Conservation (phyloP, 805 yeast species). For the Tetrapisispora taiwanensis region DNA sequence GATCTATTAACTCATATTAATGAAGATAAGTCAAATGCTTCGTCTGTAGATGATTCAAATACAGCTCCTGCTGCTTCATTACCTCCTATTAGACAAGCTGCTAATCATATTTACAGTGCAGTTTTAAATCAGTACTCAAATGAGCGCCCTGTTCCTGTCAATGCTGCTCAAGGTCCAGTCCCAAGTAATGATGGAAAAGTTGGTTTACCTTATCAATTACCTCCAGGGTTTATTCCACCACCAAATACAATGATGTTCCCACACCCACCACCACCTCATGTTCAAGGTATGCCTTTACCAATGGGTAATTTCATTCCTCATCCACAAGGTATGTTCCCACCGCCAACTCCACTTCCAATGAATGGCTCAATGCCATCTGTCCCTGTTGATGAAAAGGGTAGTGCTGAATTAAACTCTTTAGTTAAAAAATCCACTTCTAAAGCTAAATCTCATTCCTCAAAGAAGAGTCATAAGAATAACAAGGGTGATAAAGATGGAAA, state of each 20-base stretch:
- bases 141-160: conserved; percentile 4
- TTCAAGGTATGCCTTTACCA: conserved; percentile 14
- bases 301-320: conserved; percentile 6
- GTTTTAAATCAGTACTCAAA: conserved; percentile 24
- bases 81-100: conserved; percentile 16
- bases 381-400: conserved; percentile 8
- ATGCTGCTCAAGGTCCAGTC: conserved; percentile 2
- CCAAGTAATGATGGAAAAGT: conserved; percentile 10
- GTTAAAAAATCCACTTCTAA: background rate
- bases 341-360: conserved; percentile 2
- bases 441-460: background rate
- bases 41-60: background rate
- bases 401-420: conserved; percentile 5
- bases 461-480: background rate
- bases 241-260: conserved; percentile 10
- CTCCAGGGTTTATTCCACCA: conserved; percentile 14
- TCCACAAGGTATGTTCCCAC: conserved; percentile 11
- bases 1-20: conserved; percentile 4
- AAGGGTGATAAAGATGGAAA: background rate
- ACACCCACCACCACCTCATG: conserved; percentile 9
- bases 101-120: conserved; percentile 27
- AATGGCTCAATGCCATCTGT: background rate
- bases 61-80: conserved; percentile 16
- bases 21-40: conserved; percentile 6
- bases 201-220: conserved; percentile 22